These are phyloP conservation scores for Colletotrichum paranaense DNA, from an alignment of 2,329 filamentous ascomycete species.

Conservation along the genomic window DNA sequence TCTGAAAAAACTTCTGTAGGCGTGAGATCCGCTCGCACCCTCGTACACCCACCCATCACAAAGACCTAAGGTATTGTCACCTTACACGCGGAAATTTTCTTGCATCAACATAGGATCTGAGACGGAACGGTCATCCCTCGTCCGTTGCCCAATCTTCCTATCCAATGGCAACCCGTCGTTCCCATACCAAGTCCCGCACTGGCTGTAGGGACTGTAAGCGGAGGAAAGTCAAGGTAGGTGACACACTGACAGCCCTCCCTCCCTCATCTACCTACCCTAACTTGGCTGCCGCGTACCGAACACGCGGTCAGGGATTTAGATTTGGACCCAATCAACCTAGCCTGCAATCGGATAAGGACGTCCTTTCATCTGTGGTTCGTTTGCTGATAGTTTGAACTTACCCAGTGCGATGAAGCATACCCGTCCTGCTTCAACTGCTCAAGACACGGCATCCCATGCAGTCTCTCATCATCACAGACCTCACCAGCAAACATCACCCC, in stretches of 20 bases:
- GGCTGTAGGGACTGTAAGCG: constrained; percentile 47
- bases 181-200: constrained; percentile 48
- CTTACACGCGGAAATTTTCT: not conserved
- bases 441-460: constrained; percentile 43
- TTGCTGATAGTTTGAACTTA: not conserved
- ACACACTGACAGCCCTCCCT: not conserved
- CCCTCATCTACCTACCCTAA: not conserved
- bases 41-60: no score
- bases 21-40: not conserved
- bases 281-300: not conserved
- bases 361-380: not conserved
- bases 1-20: no score
- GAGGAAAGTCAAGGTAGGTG: constrained; percentile 46
- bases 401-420: constrained; percentile 41
- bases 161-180: constrained; percentile 38
- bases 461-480: constrained; percentile 34
- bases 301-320: constrained; percentile 1
- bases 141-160: not conserved
- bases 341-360: no score
- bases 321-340: not conserved
- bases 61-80: not conserved
- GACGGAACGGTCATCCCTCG: not conserved
- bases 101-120: not conserved
- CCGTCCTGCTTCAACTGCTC: constrained; percentile 46
- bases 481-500: not conserved